These are phyloP conservation scores for Fusarium siculi DNA, from an alignment of 2,329 filamentous ascomycete species.

Conservation along the genomic window DNA sequence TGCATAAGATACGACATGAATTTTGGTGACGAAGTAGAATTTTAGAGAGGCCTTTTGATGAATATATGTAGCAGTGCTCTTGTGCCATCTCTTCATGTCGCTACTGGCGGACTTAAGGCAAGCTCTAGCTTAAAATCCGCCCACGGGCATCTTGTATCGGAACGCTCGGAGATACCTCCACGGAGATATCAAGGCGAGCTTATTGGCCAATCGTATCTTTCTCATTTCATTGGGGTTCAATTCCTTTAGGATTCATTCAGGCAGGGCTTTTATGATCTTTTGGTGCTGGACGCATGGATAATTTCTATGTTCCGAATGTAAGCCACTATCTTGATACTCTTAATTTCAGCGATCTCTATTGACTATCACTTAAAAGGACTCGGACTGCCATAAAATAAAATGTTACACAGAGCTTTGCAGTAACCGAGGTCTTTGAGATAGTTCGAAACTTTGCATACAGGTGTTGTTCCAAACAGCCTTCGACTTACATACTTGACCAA, in stretches of 20 bases:
- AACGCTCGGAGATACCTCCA: neutral
- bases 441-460: too few relatives aligned
- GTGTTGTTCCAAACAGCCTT: too few relatives aligned
- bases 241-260: fast-evolving
- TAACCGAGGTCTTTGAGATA: too few relatives aligned
- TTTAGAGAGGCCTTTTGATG: fast-evolving
- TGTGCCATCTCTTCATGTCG: neutral
- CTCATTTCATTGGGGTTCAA: fast-evolving
- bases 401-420: too few relatives aligned
- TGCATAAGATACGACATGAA: fast-evolving
- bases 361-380: too few relatives aligned
- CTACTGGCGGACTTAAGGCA: slow-evolving; percentile 1
- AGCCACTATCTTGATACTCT: too few relatives aligned
- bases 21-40: fast-evolving
- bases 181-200: neutral
- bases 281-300: too few relatives aligned
- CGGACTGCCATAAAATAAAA: too few relatives aligned
- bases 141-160: too few relatives aligned
- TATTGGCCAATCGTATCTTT: neutral
- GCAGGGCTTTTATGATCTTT: fast-evolving
- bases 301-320: too few relatives aligned
- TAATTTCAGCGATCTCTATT: too few relatives aligned
- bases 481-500: too few relatives aligned
- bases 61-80: neutral
- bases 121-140: slow-evolving; percentile 2